Evolutionary conservation across 176 grass and related monocot species (phyloP).

Genomic region (Bothriochloa decipiens): DNA sequence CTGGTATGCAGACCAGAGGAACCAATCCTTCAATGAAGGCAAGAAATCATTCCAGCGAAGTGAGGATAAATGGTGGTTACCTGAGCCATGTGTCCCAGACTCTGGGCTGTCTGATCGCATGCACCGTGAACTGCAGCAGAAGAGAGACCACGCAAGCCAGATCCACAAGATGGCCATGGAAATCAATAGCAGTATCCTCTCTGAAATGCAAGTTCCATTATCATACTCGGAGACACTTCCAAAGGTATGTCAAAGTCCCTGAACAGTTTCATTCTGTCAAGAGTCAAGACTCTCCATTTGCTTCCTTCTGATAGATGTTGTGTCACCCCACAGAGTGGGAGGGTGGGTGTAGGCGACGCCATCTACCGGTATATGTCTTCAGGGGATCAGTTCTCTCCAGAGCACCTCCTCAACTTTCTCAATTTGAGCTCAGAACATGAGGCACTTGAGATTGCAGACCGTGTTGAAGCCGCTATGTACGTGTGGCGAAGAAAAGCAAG

Average conservation of each 20-base stretch:
- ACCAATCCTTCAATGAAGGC: slow-evolving; percentile 58
- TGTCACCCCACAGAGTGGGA: slow-evolving; percentile 58
- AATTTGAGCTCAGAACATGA: slow-evolving; percentile 79
- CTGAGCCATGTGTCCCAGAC: slow-evolving; percentile 77
- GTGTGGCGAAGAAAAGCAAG: slow-evolving; percentile 77
- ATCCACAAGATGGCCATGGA: slow-evolving; percentile 99
- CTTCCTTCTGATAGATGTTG: slow-evolving; percentile 15
- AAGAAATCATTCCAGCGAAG: slow-evolving; percentile 66
- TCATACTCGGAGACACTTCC: slow-evolving; percentile 83
- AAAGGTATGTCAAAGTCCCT: slow-evolving; percentile 56
- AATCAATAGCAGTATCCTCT: slow-evolving; percentile 82
- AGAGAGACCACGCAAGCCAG: slow-evolving; percentile 86
- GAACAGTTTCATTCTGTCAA: neutral
- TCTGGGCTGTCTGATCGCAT: slow-evolving; percentile 62
- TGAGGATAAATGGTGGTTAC: slow-evolving; percentile 94
- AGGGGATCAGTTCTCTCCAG: slow-evolving; percentile 77
- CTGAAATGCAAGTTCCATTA: slow-evolving; percentile 84
- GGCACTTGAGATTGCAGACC: slow-evolving; percentile 86
- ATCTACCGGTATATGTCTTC: slow-evolving; percentile 83
- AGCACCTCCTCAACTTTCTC: slow-evolving; percentile 77
- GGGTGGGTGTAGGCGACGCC: slow-evolving; percentile 69
- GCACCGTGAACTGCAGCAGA: slow-evolving; percentile 81
- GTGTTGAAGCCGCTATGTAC: slow-evolving; percentile 70
- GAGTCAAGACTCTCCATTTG: neutral
- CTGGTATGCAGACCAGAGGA: slow-evolving; percentile 81